A percentile compares a stretch with the other conserved stretches of the same genome.
Conservation (phyloP, 179 eudicot species). For the Corrigiola litoralis region DNA sequence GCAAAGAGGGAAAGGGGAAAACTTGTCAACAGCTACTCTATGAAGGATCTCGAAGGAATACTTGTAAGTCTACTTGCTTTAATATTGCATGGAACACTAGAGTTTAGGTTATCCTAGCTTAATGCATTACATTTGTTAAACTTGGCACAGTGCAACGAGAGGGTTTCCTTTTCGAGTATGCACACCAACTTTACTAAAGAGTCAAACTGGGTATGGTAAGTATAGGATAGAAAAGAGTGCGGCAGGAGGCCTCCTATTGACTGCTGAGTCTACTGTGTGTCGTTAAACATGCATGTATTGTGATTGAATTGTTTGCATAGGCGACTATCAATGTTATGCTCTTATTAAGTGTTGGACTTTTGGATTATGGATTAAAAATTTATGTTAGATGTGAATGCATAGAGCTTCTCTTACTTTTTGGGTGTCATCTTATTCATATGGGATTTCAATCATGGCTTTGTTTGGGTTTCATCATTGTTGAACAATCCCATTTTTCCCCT, state of each 20-base stretch:
- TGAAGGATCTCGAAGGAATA: slow-evolving; percentile 87
- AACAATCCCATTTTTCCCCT: not conserved
- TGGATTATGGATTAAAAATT: not conserved
- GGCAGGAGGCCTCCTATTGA: too few species aligned
- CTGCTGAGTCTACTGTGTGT: not conserved
- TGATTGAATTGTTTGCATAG: not conserved
- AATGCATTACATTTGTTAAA: not conserved
- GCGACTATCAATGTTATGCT: not conserved
- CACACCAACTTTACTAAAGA: not conserved
- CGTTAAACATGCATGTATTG: not conserved
- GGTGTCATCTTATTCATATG: not conserved
- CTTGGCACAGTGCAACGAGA: not conserved
- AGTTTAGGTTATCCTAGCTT: not conserved
- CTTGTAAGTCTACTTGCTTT: slow-evolving; percentile 47
- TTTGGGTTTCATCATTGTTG: not conserved
- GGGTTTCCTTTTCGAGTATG: not conserved
- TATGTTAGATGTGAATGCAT: too few species aligned
- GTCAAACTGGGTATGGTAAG: too few species aligned
- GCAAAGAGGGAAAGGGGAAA: slow-evolving; percentile 81
- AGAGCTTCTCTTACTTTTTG: too few species aligned
- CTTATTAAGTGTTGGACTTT: not conserved
- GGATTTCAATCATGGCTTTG: not conserved
- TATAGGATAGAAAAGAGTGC: too few species aligned
- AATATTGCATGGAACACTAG: not conserved
- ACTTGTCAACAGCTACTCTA: slow-evolving; percentile 57